Percentiles rank a stretch among this genome's conserved stretches.
Conservation (phyloP, 2,329 filamentous ascomycete genomes). For the Diaporthe sp. region DNA sequence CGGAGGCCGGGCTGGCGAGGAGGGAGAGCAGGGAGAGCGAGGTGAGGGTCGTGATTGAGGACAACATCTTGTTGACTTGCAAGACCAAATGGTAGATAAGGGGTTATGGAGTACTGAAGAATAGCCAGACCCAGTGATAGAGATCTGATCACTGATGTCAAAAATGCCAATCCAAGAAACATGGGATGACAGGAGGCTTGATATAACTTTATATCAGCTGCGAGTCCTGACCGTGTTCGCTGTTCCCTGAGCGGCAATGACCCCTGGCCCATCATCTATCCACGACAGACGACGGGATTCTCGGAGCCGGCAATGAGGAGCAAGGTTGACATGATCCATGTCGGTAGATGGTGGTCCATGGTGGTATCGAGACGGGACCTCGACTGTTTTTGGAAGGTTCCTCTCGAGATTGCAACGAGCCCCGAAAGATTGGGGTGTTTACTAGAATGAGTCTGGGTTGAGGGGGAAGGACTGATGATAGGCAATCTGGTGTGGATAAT, state of each 20-base stretch:
- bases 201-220: slow-evolving; percentile 21
- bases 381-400: slow-evolving; percentile 29
- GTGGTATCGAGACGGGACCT: slow-evolving; percentile 19
- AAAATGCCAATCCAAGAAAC: not conserved
- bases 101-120: not conserved
- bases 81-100: not conserved
- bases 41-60: slow-evolving; percentile 30
- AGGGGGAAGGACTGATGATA: slow-evolving; percentile 10
- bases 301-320: slow-evolving; percentile 25
- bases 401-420: slow-evolving; percentile 12
- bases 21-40: slow-evolving; percentile 42
- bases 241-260: not conserved
- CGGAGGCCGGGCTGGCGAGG: slow-evolving; percentile 47
- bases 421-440: slow-evolving; percentile 4
- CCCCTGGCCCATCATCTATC: slow-evolving; percentile 20
- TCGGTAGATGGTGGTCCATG: not conserved
- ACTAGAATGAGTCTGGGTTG: not conserved
- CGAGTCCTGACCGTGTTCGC: not conserved
- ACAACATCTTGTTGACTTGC: slow-evolving; percentile 35
- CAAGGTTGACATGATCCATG: slow-evolving; percentile 6
- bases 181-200: slow-evolving; percentile 13
- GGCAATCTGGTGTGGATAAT: slow-evolving; percentile 28
- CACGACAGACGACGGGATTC: slow-evolving; percentile 2
- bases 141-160: not conserved
- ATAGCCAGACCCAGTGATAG: not conserved